Base-by-base conservation (phyloP, 1,139 yeast species). In the Candida tropicalis region DNA sequence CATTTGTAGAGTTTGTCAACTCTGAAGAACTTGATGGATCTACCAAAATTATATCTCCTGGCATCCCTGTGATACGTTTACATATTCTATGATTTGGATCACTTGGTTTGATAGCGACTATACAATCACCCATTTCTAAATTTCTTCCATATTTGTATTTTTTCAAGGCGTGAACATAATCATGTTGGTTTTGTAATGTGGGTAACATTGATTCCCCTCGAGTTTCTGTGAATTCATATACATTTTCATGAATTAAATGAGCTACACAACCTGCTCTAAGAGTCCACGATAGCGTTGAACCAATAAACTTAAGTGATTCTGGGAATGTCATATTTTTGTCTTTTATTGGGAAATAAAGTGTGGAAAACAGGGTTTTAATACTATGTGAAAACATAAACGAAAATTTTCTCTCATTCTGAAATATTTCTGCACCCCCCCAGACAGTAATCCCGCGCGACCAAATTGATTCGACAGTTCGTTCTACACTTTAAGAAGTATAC, bases 161-260 rank as follows among this genome's bases (percentile, higher is more conserved):
- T 60, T 89, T 93, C 52, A 83, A 71, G 3, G 89, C 87, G 55
- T 87, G 87, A 5, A 90, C 96, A 60, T 78, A 89, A 60, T 91
- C 98, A 39, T 84, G 79, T 18, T 77, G 68, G 20, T 83, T 79
- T 48, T 84, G 83, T 28, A 93, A 66, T 0, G 98, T 90, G 1
- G 99, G 97, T 33, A 93, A 74, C 99, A 93, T 93, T 26, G 96
- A 87, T 58, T 90, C 97, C 3, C 99, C 99, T 51, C 84, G 71
- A 0, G 97, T 88, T 57, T 84, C 91, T 2, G 91, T 79, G 59
- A 86, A 81, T 57, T 88, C 96, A 56, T 82, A 85, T 15, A 84
- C 66, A 54, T 82, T 77, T 39, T 81, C 81, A 50, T 82, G 87
- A 7, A 84, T 58, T 13, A 87, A 67, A 56, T 87, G 95, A 13